A percentile compares a stretch with the other conserved stretches of the same genome.
Conservation (phyloP, 2,329 filamentous ascomycete species). For the Ceratocystis lukuohia region DNA sequence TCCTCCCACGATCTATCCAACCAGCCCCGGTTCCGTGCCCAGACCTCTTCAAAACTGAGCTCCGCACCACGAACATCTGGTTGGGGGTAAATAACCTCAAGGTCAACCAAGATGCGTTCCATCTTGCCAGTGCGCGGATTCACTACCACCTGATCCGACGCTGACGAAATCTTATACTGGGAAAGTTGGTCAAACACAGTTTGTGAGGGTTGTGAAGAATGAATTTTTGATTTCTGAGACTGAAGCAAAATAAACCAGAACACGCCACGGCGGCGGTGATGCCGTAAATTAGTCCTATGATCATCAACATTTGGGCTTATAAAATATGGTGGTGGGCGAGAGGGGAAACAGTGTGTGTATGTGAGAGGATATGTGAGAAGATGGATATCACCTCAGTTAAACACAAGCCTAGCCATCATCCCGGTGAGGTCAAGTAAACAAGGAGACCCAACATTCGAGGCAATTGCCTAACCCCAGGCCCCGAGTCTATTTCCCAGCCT, state of each 20-base stretch:
- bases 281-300: conserved; percentile 82
- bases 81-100: conserved; percentile 74
- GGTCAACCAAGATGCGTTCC: conserved; percentile 76
- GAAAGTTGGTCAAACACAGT: conserved; percentile 35
- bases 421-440: not conserved
- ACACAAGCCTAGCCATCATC: not conserved
- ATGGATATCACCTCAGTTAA: not conserved
- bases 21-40: conserved; percentile 63
- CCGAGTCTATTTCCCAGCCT: not conserved
- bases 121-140: conserved; percentile 72
- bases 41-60: conserved; percentile 81
- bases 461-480: conserved; percentile 21
- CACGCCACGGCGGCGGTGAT: conserved; percentile 19
- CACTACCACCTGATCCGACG: conserved; percentile 61
- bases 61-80: conserved; percentile 58
- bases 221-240: conserved; percentile 36
- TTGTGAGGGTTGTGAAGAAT: conserved; percentile 15
- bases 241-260: conserved; percentile 34
- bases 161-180: conserved; percentile 55
- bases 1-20: conserved; percentile 45
- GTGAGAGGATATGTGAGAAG: not conserved
- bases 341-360: not conserved
- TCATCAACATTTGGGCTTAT: conserved; percentile 61
- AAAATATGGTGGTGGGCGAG: conserved; percentile 25
- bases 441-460: conserved; percentile 18